Evolutionary conservation across 2,329 filamentous ascomycete genomes (phyloP).

Genomic region (Apiospora pterosperma): DNA sequence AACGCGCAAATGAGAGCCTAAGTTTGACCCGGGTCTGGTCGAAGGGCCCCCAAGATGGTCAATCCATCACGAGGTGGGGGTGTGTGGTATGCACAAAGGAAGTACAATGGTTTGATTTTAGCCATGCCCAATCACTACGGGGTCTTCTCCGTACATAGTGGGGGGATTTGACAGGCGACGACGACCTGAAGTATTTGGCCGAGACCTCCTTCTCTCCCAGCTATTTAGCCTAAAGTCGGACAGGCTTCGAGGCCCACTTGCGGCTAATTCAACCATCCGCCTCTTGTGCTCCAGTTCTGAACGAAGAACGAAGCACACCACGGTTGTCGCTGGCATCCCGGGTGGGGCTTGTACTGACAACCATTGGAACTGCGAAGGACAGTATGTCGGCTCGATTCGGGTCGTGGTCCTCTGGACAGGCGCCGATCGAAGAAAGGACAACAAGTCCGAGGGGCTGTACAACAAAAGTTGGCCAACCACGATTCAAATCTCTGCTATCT

Average conservation of each 20-base stretch:
- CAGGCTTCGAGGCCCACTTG: slow-evolving; percentile 2
- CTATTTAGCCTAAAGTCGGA: slow-evolving; percentile 7
- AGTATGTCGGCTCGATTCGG: neutral
- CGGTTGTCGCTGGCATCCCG: too few species aligned
- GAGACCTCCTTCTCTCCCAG: neutral
- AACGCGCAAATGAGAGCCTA: slow-evolving; percentile 9
- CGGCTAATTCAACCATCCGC: slow-evolving; percentile 7
- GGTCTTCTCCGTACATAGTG: neutral
- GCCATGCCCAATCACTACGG: neutral
- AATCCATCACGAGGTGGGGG: neutral
- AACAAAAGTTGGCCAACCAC: neutral
- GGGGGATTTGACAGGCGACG: neutral
- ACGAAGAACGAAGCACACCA: neutral
- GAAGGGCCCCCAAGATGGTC: neutral
- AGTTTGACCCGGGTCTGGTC: neutral
- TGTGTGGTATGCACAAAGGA: neutral
- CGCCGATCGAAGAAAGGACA: neutral
- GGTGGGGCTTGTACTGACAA: neutral
- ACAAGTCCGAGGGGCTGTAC: neutral
- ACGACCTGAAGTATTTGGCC: neutral
- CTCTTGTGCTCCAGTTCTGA: neutral
- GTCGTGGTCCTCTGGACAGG: neutral
- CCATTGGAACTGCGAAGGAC: neutral
- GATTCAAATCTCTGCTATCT: neutral
- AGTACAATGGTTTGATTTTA: neutral